Percentiles rank a stretch among this genome's conserved stretches.
Conservation (phyloP, 169 alveolate genomes). For the Besnoitia besnoiti region DNA sequence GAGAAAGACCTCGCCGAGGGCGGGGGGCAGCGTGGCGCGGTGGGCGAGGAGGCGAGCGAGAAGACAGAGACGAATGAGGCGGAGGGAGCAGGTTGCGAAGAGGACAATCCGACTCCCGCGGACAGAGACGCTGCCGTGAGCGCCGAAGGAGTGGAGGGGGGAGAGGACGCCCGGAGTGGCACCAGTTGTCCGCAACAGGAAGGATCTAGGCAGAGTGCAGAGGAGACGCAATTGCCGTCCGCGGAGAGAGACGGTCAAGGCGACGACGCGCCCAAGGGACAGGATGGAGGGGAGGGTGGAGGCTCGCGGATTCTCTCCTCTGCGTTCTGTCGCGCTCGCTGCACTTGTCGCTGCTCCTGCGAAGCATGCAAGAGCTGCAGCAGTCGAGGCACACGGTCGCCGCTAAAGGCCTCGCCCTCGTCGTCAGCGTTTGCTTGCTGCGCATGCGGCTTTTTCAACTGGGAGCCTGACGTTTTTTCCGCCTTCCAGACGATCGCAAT, state of each 20-base stretch:
- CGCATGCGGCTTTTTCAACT: slow-evolving; percentile 30
- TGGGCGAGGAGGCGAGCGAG: background rate
- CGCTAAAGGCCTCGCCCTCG: background rate
- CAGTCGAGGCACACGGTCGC: background rate
- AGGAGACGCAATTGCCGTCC: too few species aligned
- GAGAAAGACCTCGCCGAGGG: background rate
- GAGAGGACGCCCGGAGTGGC: background rate
- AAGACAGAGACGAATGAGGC: background rate
- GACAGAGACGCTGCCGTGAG: background rate
- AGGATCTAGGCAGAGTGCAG: too few species aligned
- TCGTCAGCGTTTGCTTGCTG: background rate
- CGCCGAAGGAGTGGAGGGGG: background rate
- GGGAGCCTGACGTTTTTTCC: slow-evolving; percentile 40
- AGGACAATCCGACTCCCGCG: background rate
- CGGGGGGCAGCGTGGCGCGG: background rate
- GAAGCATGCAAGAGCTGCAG: background rate
- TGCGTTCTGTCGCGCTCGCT: background rate
- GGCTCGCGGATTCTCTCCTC: too few species aligned
- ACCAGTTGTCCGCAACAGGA: too few species aligned
- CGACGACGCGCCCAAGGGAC: too few species aligned
- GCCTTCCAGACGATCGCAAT: slow-evolving; percentile 21
- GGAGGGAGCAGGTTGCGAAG: background rate
- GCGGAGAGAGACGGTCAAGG: too few species aligned
- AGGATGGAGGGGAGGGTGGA: too few species aligned
- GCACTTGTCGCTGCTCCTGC: background rate